phyloP scores from a whole-genome alignment of 768 basidiomycete species.

The Boletus rubropictus region DNA sequence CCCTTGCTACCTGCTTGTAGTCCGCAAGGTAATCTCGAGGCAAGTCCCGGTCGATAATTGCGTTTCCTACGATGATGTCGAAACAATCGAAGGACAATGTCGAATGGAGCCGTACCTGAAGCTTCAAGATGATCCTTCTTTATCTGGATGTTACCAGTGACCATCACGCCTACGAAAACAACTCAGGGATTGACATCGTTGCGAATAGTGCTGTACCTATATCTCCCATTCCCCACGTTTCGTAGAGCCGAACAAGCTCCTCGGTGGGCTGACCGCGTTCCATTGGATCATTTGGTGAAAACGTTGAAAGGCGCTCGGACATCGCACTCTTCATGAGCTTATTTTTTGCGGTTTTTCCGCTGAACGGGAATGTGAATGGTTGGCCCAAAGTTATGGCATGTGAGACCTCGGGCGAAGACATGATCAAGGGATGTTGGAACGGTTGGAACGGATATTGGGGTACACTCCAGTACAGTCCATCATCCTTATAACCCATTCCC shows the following conservation, averaged over 20 bases:
- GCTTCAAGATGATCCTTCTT: slow-evolving; percentile 33
- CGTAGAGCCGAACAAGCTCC: slow-evolving; percentile 31
- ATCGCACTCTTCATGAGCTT: slow-evolving; percentile 32
- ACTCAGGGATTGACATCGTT: slow-evolving; percentile 1
- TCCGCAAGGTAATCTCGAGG: slow-evolving; percentile 20
- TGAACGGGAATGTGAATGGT: slow-evolving; percentile 27
- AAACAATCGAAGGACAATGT: background rate
- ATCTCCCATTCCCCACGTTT: slow-evolving; percentile 30
- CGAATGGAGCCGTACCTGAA: slow-evolving; percentile 18
- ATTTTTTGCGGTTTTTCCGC: slow-evolving; percentile 27
- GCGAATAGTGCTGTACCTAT: slow-evolving; percentile 19
- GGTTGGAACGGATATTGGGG: slow-evolving; percentile 15
- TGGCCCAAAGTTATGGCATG: slow-evolving; percentile 21
- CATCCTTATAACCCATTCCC: slow-evolving; percentile 19
- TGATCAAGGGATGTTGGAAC: slow-evolving; percentile 9
- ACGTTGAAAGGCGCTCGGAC: slow-evolving; percentile 33
- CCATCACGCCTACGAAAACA: slow-evolving; percentile 24
- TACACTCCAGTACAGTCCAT: background rate
- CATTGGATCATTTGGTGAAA: slow-evolving; percentile 26
- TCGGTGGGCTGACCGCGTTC: slow-evolving; percentile 31
- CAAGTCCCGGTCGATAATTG: slow-evolving; percentile 29
- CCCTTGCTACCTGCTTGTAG: slow-evolving; percentile 23
- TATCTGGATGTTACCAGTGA: slow-evolving; percentile 32
- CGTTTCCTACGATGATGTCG: slow-evolving; percentile 20
- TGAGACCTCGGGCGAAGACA: slow-evolving; percentile 14